Conservation (phyloP, 208 protist genomes). For the Trypanosoma cruzi region DNA sequence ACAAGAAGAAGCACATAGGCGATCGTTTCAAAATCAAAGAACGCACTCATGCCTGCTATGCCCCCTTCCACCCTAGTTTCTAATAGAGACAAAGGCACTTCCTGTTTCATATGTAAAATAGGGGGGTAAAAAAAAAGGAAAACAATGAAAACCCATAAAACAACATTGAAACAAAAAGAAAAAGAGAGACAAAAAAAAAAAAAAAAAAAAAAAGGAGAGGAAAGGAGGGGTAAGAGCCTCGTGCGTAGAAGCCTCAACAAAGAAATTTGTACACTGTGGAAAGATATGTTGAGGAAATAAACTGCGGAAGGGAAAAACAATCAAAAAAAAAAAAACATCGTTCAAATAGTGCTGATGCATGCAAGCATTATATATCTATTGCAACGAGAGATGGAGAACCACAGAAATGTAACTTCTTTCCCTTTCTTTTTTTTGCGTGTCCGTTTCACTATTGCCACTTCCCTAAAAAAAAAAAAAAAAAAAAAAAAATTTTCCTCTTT, state of each 20-base stretch:
- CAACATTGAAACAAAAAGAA: constrained; percentile 8
- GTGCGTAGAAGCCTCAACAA: too few species aligned
- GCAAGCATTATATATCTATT: too few species aligned
- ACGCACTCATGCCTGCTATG: constrained; percentile 63
- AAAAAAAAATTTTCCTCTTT: too few species aligned
- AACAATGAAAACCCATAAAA: constrained; percentile 5
- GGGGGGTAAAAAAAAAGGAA: background rate
- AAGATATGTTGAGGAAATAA: too few species aligned
- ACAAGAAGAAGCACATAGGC: constrained; percentile 85
- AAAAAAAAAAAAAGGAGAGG: too few species aligned
- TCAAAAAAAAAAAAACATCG: too few species aligned
- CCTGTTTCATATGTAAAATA: constrained; percentile 19
- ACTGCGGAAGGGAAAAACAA: background rate
- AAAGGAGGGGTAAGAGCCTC: too few species aligned
- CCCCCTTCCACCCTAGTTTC: background rate
- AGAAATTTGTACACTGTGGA: too few species aligned
- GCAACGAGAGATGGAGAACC: background rate
- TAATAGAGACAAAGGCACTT: constrained; percentile 4
- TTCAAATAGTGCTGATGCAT: too few species aligned
- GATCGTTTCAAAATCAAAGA: constrained; percentile 91
- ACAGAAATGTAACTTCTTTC: background rate
- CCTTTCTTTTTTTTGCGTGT: background rate
- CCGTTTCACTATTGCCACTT: background rate
- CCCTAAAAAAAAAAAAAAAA: too few species aligned
- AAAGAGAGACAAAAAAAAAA: background rate